Percentiles rank a stretch among this genome's conserved stretches.
These are phyloP conservation scores for Leccinum imitatum DNA, from an alignment of 768 basidiomycete species.

Conservation along the genomic window DNA sequence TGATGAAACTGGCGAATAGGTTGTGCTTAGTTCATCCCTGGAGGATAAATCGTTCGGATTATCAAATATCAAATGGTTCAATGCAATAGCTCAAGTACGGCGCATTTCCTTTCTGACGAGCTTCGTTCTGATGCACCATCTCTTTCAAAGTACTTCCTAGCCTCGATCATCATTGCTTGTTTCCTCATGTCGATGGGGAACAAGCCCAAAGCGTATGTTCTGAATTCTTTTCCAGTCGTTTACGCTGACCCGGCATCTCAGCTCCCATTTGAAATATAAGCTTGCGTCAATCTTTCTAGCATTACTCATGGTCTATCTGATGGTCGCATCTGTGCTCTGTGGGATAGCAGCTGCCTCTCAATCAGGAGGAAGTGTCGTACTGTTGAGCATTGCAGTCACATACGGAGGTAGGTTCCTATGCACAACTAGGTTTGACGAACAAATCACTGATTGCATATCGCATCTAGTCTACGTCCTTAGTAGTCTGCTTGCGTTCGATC, in stretches of 20 bases:
- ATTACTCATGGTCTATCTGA: constrained; percentile 78
- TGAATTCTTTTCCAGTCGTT: background rate
- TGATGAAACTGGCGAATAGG: constrained; percentile 39
- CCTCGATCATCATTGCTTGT: constrained; percentile 80
- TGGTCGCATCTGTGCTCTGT: constrained; percentile 80
- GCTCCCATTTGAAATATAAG: constrained; percentile 66
- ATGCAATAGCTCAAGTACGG: constrained; percentile 69
- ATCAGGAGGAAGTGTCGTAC: constrained; percentile 66
- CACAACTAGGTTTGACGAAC: background rate
- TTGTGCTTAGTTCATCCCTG: constrained; percentile 85
- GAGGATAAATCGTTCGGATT: constrained; percentile 72
- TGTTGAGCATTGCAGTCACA: constrained; percentile 83
- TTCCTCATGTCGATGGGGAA: constrained; percentile 98
- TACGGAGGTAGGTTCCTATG: constrained; percentile 61
- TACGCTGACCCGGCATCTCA: constrained; percentile 8
- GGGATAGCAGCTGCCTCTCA: constrained; percentile 68
- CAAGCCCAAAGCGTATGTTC: constrained; percentile 72
- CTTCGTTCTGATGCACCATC: constrained; percentile 4
- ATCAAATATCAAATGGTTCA: constrained; percentile 66
- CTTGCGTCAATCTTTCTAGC: constrained; percentile 72
- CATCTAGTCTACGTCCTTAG: constrained; percentile 69
- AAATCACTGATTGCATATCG: background rate
- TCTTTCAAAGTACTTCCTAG: constrained; percentile 67
- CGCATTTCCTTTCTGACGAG: background rate
- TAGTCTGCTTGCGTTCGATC: constrained; percentile 84